phyloP scores from a whole-genome alignment of 176 grass and related monocot genomes.

The Phragmites australis region DNA sequence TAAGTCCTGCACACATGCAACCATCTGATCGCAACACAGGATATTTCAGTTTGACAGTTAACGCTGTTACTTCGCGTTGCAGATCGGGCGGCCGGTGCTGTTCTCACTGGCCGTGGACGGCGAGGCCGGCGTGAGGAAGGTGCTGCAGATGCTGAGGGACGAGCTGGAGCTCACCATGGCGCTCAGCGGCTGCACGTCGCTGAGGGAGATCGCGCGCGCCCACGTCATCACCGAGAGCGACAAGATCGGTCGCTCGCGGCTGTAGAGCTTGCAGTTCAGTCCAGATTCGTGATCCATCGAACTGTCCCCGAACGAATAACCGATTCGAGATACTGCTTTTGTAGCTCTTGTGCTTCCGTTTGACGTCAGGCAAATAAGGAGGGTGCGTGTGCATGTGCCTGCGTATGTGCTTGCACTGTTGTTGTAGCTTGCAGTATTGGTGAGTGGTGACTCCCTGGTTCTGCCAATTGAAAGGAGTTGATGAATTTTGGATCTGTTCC shows the following conservation, averaged over 20 bases:
- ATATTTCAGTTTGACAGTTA: not conserved
- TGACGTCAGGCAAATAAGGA: conserved; percentile 14
- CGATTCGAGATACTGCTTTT: not conserved
- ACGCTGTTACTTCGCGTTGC: not conserved
- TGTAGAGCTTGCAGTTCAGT: conserved; percentile 25
- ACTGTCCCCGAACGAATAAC: not conserved
- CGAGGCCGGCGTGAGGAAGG: conserved; percentile 70
- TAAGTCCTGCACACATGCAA: conserved; percentile 29
- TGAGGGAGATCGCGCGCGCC: conserved; percentile 56
- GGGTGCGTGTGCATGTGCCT: not conserved
- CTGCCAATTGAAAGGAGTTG: not conserved
- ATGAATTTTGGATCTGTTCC: not conserved
- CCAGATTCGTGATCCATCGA: not conserved
- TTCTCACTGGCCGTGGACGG: conserved; percentile 71
- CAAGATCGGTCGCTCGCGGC: conserved; percentile 25
- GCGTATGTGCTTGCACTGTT: not conserved
- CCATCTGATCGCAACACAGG: not conserved
- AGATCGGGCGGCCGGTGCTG: conserved; percentile 74
- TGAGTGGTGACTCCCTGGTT: not conserved
- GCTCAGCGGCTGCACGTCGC: conserved; percentile 67
- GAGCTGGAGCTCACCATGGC: conserved; percentile 89
- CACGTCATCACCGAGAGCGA: conserved; percentile 55
- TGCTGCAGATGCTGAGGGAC: conserved; percentile 70
- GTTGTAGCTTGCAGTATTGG: not conserved
- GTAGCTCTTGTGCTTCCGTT: not conserved